Base-by-base conservation (phyloP, 306 rosid species). In the Prinsepia uniflora region DNA sequence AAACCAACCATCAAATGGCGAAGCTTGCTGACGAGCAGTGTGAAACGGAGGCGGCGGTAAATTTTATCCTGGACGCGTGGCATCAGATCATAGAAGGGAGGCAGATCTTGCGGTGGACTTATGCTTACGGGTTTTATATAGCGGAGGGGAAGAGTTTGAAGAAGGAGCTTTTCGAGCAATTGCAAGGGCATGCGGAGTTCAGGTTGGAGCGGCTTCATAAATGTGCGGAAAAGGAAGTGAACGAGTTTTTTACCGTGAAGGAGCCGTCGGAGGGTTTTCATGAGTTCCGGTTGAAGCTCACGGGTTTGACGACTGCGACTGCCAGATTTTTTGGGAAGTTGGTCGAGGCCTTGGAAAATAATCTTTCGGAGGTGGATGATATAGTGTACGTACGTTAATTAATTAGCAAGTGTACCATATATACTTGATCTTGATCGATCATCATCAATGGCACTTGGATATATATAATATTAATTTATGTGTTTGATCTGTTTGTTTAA, bases 61-160 rank as follows among this genome's bases (percentile, higher is more conserved):
- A 3, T 17, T 67, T 67, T 42, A 8, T 67, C 1, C 17, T 2
- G 17, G 72, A 67, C 2, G 72, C 72, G 9, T 67, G 72, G 72
- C 30, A 30, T n/a, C 72, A 49, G 60, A 67, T 67, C 18, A 49
- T 67, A 17, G 59, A 49, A 17, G 49, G 71, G 34, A 67, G 71
- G 59, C 46, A 67, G 71, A 30, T 67, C 4, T 1, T 67, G 59
- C 45, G 10, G 39, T 67, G 71, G 71, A 67, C 58, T 19, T 67
- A 67, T 67, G 60, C 45, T 2, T 67, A 67, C 48, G 71, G 71
- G 8, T 67, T 30, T 30, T 67, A 30, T 30, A 48, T 67, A 2
- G 45, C 58, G 36, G 59, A 67, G 46, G 24, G 50, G 4, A 46
- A 34, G 24, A 20, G 2, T 6, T 10, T 15, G n/a, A 54, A 54